Conservation (phyloP, 1,139 yeast genomes). For the Pichia kudriavzevii region DNA sequence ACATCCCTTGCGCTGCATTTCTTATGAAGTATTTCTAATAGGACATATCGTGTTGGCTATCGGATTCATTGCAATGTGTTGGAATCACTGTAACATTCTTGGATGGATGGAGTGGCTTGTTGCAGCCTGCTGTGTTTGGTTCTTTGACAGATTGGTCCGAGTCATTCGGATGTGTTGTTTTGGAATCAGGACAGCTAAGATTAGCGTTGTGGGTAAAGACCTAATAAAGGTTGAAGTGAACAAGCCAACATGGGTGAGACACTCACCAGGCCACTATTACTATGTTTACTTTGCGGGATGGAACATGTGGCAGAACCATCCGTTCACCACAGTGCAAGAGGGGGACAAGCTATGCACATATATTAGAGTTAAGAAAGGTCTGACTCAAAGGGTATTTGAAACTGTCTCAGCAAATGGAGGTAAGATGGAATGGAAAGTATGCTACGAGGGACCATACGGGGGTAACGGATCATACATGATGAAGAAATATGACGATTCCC, state of each 20-base stretch:
- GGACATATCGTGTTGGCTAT: slow-evolving; percentile 33
- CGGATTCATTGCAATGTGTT: slow-evolving; percentile 32
- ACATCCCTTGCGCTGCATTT: slow-evolving; percentile 37
- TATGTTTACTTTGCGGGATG: slow-evolving; percentile 31
- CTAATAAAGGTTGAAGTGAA: slow-evolving; percentile 36
- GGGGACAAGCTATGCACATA: slow-evolving; percentile 22
- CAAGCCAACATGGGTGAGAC: slow-evolving; percentile 34
- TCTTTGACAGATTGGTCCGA: slow-evolving; percentile 33
- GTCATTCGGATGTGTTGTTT: slow-evolving; percentile 31
- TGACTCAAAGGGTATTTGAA: slow-evolving; percentile 19
- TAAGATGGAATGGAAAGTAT: slow-evolving; percentile 26
- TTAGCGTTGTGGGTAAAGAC: slow-evolving; percentile 26
- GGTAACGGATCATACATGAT: slow-evolving; percentile 18
- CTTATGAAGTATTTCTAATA: slow-evolving; percentile 37
- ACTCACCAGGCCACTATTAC: slow-evolving; percentile 37
- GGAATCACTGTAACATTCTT: slow-evolving; percentile 32
- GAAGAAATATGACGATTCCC: slow-evolving; percentile 41
- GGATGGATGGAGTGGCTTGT: slow-evolving; percentile 42
- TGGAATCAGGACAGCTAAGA: slow-evolving; percentile 29
- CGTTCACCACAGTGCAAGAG: slow-evolving; percentile 29
- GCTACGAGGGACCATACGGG: slow-evolving; percentile 65
- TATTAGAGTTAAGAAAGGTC: slow-evolving; percentile 31
- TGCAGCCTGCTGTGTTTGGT: slow-evolving; percentile 34
- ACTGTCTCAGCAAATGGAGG: slow-evolving; percentile 19
- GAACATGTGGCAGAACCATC: slow-evolving; percentile 29